These are phyloP conservation scores for Parietaria judaica DNA, from an alignment of 306 rosid species.

Conservation along the genomic window DNA sequence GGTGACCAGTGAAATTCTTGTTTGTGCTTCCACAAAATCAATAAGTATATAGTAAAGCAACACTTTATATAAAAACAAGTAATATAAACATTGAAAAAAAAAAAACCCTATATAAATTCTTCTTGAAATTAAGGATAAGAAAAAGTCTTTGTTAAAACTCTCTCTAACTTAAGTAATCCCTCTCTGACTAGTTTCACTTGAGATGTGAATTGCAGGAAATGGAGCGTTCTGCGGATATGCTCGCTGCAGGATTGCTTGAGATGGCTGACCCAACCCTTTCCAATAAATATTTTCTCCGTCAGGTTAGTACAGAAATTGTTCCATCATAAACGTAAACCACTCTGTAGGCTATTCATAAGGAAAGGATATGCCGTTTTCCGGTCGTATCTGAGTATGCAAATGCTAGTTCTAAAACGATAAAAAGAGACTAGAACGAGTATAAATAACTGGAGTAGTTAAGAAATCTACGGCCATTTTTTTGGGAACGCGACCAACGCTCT, in stretches of 20 bases:
- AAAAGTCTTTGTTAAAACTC: not conserved
- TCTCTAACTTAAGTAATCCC: not conserved
- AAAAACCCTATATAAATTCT: no score
- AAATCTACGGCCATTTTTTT: no score
- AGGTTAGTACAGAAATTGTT: conserved; percentile 28
- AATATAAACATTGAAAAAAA: no score
- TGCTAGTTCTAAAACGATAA: not conserved
- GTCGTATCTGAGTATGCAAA: no score
- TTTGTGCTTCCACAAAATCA: not conserved
- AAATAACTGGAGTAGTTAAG: no score
- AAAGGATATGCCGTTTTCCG: not conserved
- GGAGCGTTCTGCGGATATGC: conserved; percentile 94
- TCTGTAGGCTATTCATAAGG: not conserved
- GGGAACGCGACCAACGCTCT: no score
- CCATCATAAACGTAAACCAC: not conserved
- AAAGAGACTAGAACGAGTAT: no score
- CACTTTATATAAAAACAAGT: no score
- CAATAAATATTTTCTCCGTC: conserved; percentile 74
- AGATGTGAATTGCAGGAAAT: conserved; percentile 58
- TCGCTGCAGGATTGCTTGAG: conserved; percentile 99
- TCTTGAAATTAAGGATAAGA: no score
- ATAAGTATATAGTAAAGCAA: no score
- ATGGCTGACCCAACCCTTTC: conserved; percentile 94
- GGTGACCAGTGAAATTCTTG: conserved; percentile 12
- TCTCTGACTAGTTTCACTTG: not conserved